Evolutionary conservation across 768 basidiomycete species (phyloP).

Genomic region (Tylopilus felleus): DNA sequence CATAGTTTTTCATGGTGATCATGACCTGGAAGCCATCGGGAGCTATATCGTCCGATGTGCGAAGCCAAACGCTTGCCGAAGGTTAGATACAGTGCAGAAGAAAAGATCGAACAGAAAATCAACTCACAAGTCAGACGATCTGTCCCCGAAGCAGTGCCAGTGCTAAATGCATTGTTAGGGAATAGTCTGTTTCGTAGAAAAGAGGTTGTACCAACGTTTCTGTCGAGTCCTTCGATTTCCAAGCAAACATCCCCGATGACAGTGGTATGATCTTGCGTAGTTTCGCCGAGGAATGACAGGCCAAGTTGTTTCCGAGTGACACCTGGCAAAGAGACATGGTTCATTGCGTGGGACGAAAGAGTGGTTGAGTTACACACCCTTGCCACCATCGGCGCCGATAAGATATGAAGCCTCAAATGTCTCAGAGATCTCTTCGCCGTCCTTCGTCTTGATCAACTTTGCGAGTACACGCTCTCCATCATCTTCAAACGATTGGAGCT

Average conservation of each 20-base stretch:
- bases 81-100: no score
- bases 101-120: no score
- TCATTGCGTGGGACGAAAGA: neutral
- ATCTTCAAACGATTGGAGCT: neutral
- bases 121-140: conserved; percentile 5
- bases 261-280: conserved; percentile 21
- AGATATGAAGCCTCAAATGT: conserved; percentile 31
- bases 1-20: neutral
- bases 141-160: conserved; percentile 21
- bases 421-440: conserved; percentile 17
- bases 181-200: neutral
- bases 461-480: neutral
- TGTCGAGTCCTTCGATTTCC: conserved; percentile 27
- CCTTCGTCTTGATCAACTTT: neutral
- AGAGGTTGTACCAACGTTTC: conserved; percentile 16
- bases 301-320: conserved; percentile 39
- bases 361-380: conserved; percentile 10
- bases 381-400: conserved; percentile 42
- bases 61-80: conserved; percentile 8
- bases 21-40: neutral
- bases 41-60: conserved; percentile 11
- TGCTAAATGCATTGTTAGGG: conserved; percentile 6
- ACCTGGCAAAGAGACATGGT: conserved; percentile 17
- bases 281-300: conserved; percentile 41
- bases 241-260: conserved; percentile 39